Base-by-base conservation (phyloP, 176 grass and related monocot species). In the Eremochloa ophiuroides region DNA sequence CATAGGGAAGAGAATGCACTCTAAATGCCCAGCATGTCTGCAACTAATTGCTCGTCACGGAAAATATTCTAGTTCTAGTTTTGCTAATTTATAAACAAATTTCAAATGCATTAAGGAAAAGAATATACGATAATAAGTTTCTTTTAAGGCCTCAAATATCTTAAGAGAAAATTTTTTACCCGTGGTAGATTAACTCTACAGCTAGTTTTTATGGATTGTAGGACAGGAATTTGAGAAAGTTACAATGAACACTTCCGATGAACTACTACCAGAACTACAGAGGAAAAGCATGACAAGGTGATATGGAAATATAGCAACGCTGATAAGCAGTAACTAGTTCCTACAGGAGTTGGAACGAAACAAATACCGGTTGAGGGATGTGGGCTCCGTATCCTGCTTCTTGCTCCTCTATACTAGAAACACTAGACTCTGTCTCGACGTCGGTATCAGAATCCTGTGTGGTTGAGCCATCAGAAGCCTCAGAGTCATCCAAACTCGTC, bases 391-490 rank as follows among this genome's bases (percentile, higher is more conserved):
- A 85, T 59, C 66, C 77, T 29, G 83, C 13, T 7, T 78, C 69
- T 62, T 88, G 90, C 66, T 99, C 88, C 66, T 91, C 93, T 84
- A 62, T 48, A 69, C 81, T 93, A 50, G 91, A 95, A 73, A 75
- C 39, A 85, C 87, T 91, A 3, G 87, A 91, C 74, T 87, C 93
- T 8, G 89, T 80, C 83, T 97, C 88, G 5, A 77, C 75, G 41
- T 91, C 88, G 1, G 77, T 88, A 60, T 91, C 91, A 78, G 67
- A 87, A 62, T 93, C 88, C 9, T 88, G 82, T 48, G 76, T 79
- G 88, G 78, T 93, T 62, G 89, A 95, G 41, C 79, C 59, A 60
- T 91, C 88, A 4, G 91, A 93, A 82, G 51, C 75, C 47, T 83
- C 85, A 66, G 83, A 82, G 76, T 83, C 84, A 66, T 89, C 90